phyloP scores from a whole-genome alignment of 2,329 filamentous ascomycete genomes.

The Fonsecaea nubica region DNA sequence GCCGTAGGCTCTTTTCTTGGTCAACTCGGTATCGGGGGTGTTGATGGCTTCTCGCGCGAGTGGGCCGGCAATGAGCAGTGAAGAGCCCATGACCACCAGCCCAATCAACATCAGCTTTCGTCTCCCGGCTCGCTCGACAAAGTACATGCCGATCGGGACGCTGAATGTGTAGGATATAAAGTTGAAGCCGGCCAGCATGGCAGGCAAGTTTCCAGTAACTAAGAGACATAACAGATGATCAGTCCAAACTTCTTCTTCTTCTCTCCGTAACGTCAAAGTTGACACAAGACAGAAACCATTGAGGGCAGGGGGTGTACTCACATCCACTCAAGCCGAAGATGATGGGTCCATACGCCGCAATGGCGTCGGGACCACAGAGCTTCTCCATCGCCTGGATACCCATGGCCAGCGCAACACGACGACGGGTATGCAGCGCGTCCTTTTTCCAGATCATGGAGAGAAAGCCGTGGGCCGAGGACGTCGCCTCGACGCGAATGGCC shows the following conservation, averaged over 20 bases:
- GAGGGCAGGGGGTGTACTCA: conserved; percentile 6
- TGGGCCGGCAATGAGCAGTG: conserved; percentile 49
- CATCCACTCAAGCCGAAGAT: conserved; percentile 34
- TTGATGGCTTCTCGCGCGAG: conserved; percentile 37
- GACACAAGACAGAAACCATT: not conserved
- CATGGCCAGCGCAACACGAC: conserved; percentile 37
- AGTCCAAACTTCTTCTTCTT: not conserved
- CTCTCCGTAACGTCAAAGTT: not conserved
- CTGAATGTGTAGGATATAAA: conserved; percentile 40
- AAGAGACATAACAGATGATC: conserved; percentile 4
- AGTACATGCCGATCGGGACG: conserved; percentile 47
- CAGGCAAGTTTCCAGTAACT: conserved; percentile 23
- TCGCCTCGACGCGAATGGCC: conserved; percentile 41
- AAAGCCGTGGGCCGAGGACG: conserved; percentile 37
- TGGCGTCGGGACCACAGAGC: conserved; percentile 40
- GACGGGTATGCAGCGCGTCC: conserved; percentile 40
- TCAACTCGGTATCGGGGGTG: conserved; percentile 26
- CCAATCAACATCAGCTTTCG: conserved; percentile 52
- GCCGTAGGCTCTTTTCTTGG: conserved; percentile 34
- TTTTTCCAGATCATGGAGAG: conserved; percentile 40
- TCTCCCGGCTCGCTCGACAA: conserved; percentile 48
- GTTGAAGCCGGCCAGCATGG: conserved; percentile 39
- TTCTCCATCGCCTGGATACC: conserved; percentile 41
- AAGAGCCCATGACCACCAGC: conserved; percentile 48
- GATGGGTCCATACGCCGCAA: conserved; percentile 39